Percentiles rank a stretch among this genome's conserved stretches.
phyloP scores from a whole-genome alignment of 495 filamentous ascomycete genomes.

The Chaetomium cochliodes region DNA sequence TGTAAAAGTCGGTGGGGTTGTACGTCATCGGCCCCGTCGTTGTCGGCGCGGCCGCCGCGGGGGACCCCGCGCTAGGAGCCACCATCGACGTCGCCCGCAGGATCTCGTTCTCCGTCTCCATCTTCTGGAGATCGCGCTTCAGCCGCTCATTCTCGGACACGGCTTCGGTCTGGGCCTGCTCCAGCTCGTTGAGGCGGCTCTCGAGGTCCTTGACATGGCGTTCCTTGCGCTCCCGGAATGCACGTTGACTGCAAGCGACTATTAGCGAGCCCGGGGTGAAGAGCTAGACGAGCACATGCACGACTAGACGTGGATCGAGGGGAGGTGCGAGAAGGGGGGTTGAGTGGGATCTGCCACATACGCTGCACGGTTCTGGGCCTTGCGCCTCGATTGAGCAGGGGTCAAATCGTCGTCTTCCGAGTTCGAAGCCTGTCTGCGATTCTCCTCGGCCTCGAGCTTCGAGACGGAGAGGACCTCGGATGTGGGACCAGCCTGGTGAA shows the following conservation, averaged over 20 bases:
- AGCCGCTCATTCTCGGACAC: conserved; percentile 75
- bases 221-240: conserved; percentile 96
- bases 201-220: conserved; percentile 90
- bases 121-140: conserved; percentile 74
- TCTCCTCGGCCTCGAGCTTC: conserved; percentile 41
- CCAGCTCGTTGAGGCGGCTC: conserved; percentile 72
- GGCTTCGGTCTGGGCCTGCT: conserved; percentile 50
- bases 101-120: conserved; percentile 89
- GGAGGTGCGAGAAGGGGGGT: background rate
- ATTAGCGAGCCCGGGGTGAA: conserved; percentile 18
- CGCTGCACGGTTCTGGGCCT: conserved; percentile 96
- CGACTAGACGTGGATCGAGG: background rate
- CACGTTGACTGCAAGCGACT: conserved; percentile 68
- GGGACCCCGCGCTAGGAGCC: conserved; percentile 29
- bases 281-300: background rate
- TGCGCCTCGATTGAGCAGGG: conserved; percentile 80
- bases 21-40: conserved; percentile 71
- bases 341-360: conserved; percentile 50
- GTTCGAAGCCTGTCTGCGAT: conserved; percentile 44
- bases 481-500: conserved; percentile 27
- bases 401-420: conserved; percentile 61
- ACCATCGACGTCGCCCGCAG: conserved; percentile 70
- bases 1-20: conserved; percentile 69
- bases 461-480: conserved; percentile 38
- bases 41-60: conserved; percentile 31